A percentile compares a stretch with the other conserved stretches of the same genome.
Evolutionary conservation across 176 grass and related monocot species (phyloP).

Genomic region (Tillandsia leiboldiana): DNA sequence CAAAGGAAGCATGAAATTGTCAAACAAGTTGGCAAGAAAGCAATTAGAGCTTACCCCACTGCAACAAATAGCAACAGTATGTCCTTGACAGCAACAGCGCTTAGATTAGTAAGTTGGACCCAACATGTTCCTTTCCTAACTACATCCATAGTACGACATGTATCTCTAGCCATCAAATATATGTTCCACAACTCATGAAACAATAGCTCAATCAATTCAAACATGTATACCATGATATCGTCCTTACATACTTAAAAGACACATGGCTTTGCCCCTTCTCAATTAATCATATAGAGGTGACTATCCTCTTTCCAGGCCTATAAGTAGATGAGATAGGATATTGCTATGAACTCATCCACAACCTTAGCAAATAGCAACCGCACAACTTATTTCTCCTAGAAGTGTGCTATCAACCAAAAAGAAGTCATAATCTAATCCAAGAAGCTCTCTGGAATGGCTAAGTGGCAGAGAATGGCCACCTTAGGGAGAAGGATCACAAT

Average conservation of each 20-base stretch:
- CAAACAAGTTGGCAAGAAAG: constrained; percentile 7
- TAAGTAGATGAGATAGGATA: constrained; percentile 16
- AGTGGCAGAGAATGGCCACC: constrained; percentile 31
- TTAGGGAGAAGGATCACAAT: constrained; percentile 27
- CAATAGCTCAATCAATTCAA: no score
- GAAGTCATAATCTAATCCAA: constrained; percentile 33
- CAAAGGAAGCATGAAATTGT: constrained; percentile 9
- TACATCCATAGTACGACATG: background rate
- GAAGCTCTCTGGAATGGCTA: constrained; percentile 38
- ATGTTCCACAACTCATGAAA: no score
- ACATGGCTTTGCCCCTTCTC: constrained; percentile 26
- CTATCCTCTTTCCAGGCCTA: background rate
- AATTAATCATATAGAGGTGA: constrained; percentile 5
- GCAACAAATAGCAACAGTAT: background rate
- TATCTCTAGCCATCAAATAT: no score
- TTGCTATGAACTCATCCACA: constrained; percentile 1
- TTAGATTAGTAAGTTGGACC: constrained; percentile 10
- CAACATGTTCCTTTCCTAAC: constrained; percentile 3
- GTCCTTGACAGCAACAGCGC: no score
- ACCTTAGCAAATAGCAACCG: constrained; percentile 8
- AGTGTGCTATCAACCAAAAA: background rate
- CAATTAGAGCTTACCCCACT: constrained; percentile 5
- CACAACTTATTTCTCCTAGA: background rate
- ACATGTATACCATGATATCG: background rate
- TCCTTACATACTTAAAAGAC: constrained; percentile 21